These are phyloP conservation scores for Sugiyamaella chiloensis DNA, from an alignment of 805 yeast species.

Conservation along the genomic window DNA sequence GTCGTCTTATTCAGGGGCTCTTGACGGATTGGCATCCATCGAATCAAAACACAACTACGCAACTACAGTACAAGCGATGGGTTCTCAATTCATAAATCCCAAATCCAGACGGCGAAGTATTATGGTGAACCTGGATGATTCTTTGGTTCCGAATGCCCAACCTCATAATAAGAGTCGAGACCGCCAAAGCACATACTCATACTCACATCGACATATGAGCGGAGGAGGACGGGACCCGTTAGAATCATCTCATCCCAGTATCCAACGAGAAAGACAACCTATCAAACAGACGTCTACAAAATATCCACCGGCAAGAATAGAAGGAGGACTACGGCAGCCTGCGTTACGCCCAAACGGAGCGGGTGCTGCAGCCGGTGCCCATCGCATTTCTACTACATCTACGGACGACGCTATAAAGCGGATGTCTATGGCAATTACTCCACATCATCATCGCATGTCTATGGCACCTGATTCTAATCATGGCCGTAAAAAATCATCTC, in stretches of 20 bases:
- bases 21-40: too few species aligned
- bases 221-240: too few species aligned
- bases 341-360: background rate
- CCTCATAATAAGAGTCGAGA: too few species aligned
- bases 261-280: too few species aligned
- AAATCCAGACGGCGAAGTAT: conserved; percentile 17
- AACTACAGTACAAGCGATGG: conserved; percentile 5
- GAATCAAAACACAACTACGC: too few species aligned
- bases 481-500: conserved; percentile 1
- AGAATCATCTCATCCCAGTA: too few species aligned
- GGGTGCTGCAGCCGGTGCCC: background rate
- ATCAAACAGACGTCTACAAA: background rate
- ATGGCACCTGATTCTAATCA: background rate
- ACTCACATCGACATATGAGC: too few species aligned
- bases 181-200: background rate
- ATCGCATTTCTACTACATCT: background rate
- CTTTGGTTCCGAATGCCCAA: background rate
- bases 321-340: background rate
- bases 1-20: background rate
- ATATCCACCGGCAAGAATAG: background rate
- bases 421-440: background rate
- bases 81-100: conserved; percentile 16
- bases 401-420: background rate
- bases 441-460: background rate
- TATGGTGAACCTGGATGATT: background rate